phyloP scores from a whole-genome alignment of 1,139 yeast genomes.

The Protomyces inundatus region DNA sequence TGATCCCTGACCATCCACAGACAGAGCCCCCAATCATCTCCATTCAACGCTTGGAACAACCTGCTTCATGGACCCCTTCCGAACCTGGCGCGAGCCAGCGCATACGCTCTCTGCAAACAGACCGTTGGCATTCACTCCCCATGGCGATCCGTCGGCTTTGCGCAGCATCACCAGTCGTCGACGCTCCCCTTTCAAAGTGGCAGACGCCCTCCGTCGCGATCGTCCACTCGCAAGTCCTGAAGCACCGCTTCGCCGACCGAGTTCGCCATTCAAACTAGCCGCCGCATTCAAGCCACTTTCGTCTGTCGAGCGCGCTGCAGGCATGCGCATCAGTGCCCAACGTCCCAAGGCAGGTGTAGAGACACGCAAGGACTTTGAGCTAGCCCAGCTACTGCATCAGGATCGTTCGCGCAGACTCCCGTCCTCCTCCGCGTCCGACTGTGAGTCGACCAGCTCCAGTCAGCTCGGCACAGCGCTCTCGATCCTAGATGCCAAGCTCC shows the following conservation, averaged over 20 bases:
- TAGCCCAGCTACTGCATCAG: neutral
- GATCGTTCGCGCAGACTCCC: neutral
- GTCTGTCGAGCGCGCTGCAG: neutral
- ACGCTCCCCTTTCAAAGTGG: neutral
- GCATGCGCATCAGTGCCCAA: neutral
- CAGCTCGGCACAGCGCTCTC: neutral
- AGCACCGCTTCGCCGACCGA: neutral
- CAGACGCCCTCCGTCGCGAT: neutral
- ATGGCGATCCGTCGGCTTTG: no score
- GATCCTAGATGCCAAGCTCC: neutral
- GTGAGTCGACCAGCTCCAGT: neutral
- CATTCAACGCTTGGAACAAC: no score
- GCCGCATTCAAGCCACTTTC: neutral
- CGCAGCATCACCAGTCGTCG: neutral
- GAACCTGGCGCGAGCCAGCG: no score
- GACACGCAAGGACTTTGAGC: neutral
- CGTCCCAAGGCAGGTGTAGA: neutral
- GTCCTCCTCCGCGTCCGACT: neutral
- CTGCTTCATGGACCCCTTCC: no score
- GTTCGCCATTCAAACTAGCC: neutral
- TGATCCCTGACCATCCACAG: no score
- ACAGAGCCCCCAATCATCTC: no score
- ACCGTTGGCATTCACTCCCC: no score
- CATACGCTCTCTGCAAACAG: no score
- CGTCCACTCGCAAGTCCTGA: neutral